phyloP scores from a whole-genome alignment of 805 yeast species.

The Starmerella davenportii region DNA sequence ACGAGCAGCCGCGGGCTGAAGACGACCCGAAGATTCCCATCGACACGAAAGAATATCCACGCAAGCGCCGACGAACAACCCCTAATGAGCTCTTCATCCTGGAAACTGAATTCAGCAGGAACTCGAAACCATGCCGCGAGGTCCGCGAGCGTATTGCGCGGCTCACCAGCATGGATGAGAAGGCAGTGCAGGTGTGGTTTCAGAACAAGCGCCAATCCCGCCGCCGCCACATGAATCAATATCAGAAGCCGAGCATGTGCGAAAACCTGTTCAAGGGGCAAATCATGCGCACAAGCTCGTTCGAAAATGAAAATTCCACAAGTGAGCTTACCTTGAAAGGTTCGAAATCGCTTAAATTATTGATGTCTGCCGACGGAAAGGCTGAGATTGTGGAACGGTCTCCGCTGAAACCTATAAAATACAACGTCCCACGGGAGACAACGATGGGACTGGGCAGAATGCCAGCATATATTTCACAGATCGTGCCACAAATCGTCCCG shows the following conservation, averaged over 20 bases:
- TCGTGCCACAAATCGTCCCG: slow-evolving; percentile 1
- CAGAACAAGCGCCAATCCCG: slow-evolving; percentile 83
- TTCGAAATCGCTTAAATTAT: slow-evolving; percentile 17
- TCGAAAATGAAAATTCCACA: slow-evolving; percentile 3
- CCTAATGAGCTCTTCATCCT: slow-evolving; percentile 69
- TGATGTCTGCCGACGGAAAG: slow-evolving; percentile 26
- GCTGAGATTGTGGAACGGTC: slow-evolving; percentile 23
- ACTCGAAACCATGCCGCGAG: slow-evolving; percentile 65
- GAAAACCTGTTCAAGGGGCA: neutral
- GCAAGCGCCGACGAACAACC: slow-evolving; percentile 89
- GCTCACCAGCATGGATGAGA: slow-evolving; percentile 82
- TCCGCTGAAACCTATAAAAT: slow-evolving; percentile 13
- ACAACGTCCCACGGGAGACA: slow-evolving; percentile 4
- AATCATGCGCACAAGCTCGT: slow-evolving; percentile 7
- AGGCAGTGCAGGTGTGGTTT: slow-evolving; percentile 97
- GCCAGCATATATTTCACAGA: slow-evolving; percentile 8
- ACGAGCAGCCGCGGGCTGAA: neutral
- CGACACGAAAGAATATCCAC: slow-evolving; percentile 47
- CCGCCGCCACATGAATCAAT: slow-evolving; percentile 18
- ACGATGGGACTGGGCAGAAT: slow-evolving; percentile 6
- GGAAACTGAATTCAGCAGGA: slow-evolving; percentile 57
- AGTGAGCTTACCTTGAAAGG: slow-evolving; percentile 3
- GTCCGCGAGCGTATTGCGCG: slow-evolving; percentile 63
- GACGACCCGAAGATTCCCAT: neutral
- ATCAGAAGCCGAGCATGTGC: slow-evolving; percentile 2